Evolutionary conservation across 495 filamentous ascomycete species (phyloP).

Genomic region (Trichoderma asperelloides): DNA sequence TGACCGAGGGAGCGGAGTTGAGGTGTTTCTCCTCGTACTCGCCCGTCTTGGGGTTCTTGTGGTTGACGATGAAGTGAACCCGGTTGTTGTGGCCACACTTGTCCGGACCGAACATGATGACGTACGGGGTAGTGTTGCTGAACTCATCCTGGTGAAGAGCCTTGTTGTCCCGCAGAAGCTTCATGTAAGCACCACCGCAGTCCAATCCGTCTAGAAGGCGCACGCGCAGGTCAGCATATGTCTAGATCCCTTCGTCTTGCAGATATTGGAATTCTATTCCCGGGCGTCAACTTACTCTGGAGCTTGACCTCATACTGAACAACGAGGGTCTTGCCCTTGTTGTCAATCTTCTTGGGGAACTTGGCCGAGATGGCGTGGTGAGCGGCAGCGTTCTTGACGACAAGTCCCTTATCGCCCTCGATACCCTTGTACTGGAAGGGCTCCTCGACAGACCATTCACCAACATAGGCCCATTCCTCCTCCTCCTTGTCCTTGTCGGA

Average conservation of each 20-base stretch:
- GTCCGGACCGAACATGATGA: slow-evolving; percentile 99
- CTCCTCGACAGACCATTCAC: slow-evolving; percentile 95
- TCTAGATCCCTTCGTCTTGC: slow-evolving; percentile 14
- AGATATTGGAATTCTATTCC: background rate
- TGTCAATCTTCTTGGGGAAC: slow-evolving; percentile 92
- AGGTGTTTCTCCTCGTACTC: slow-evolving; percentile 99
- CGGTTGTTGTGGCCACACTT: slow-evolving; percentile 99
- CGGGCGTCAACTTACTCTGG: slow-evolving; percentile 61
- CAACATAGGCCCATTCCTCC: slow-evolving; percentile 89
- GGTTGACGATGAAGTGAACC: slow-evolving; percentile 99
- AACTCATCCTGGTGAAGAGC: slow-evolving; percentile 96
- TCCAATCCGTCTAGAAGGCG: slow-evolving; percentile 68
- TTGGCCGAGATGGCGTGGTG: slow-evolving; percentile 99
- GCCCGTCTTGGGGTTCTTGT: slow-evolving; percentile 99
- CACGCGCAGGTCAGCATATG: slow-evolving; percentile 12
- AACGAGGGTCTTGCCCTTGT: slow-evolving; percentile 92
- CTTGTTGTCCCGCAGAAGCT: slow-evolving; percentile 97
- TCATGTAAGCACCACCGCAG: slow-evolving; percentile 98
- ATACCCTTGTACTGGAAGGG: slow-evolving; percentile 87
- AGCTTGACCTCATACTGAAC: slow-evolving; percentile 99
- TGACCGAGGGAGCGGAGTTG: slow-evolving; percentile 69
- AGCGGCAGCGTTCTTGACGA: slow-evolving; percentile 91
- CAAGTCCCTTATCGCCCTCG: slow-evolving; percentile 91
- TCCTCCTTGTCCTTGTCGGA: slow-evolving; percentile 64
- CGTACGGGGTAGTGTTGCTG: slow-evolving; percentile 92